Evolutionary conservation across 169 alveolate genomes (phyloP).

Genomic region (Perkinsus marinus): DNA sequence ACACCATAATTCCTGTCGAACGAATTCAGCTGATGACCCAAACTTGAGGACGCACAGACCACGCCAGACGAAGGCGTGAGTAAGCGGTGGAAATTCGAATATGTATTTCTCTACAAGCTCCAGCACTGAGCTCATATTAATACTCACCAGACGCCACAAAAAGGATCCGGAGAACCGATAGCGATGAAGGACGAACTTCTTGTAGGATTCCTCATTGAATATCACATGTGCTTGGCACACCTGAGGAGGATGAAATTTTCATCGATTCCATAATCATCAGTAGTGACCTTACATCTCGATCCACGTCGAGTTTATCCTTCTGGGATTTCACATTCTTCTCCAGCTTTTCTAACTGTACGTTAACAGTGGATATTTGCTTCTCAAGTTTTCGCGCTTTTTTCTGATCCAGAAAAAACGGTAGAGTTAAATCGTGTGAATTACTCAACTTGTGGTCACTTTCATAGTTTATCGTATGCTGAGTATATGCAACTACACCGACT

Average conservation of each 20-base stretch:
- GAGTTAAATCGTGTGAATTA: not conserved
- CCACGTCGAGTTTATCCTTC: not conserved
- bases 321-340: not conserved
- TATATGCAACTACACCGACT: too few relatives aligned
- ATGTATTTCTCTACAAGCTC: too few relatives aligned
- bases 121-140: not conserved
- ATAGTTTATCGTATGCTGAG: too few relatives aligned
- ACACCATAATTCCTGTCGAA: too few relatives aligned
- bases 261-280: not conserved
- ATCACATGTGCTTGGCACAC: not conserved
- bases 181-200: not conserved
- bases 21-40: too few relatives aligned
- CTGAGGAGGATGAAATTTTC: not conserved
- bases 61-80: too few relatives aligned
- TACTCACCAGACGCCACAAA: not conserved
- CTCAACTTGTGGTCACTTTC: too few relatives aligned
- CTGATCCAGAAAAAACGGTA: not conserved
- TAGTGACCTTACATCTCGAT: not conserved
- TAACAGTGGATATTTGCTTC: not conserved
- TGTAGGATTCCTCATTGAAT: not conserved
- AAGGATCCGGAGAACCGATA: not conserved
- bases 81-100: too few relatives aligned
- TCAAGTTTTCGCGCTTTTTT: not conserved
- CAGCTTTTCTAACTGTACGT: not conserved
- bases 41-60: too few relatives aligned